These are phyloP conservation scores for Capsicum baccatum DNA, from an alignment of 257 asterid species.

Conservation along the genomic window DNA sequence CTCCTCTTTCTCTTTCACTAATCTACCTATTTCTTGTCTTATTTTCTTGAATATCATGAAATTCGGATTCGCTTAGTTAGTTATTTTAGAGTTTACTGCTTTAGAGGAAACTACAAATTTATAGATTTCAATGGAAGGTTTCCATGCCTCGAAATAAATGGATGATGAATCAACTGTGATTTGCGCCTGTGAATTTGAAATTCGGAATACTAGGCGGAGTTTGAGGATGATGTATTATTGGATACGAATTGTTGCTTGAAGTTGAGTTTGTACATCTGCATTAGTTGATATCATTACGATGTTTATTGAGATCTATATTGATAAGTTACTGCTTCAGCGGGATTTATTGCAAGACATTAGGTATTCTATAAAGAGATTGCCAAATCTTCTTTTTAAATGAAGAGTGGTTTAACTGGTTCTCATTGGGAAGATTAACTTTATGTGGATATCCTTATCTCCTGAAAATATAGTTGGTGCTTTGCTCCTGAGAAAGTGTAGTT, in stretches of 20 bases:
- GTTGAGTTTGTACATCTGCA: background rate
- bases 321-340: background rate
- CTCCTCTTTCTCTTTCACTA: background rate
- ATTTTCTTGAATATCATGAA: constrained; percentile 2
- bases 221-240: background rate
- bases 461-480: background rate
- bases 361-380: too few species aligned
- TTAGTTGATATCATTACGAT: background rate
- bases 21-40: background rate
- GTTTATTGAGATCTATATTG: background rate
- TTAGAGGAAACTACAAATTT: background rate
- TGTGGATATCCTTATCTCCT: background rate
- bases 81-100: background rate
- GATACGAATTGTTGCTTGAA: constrained; percentile 2
- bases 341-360: too few species aligned
- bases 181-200: background rate
- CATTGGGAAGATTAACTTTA: background rate
- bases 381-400: too few species aligned
- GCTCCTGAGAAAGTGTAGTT: background rate
- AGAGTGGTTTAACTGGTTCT: too few species aligned
- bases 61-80: background rate
- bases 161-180: background rate
- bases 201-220: background rate
- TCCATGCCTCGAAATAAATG: background rate
- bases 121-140: background rate